A percentile compares a stretch with the other conserved stretches of the same genome.
These are phyloP conservation scores for Ogataea hybrid DNA, from an alignment of 1,139 yeast species.

Conservation along the genomic window DNA sequence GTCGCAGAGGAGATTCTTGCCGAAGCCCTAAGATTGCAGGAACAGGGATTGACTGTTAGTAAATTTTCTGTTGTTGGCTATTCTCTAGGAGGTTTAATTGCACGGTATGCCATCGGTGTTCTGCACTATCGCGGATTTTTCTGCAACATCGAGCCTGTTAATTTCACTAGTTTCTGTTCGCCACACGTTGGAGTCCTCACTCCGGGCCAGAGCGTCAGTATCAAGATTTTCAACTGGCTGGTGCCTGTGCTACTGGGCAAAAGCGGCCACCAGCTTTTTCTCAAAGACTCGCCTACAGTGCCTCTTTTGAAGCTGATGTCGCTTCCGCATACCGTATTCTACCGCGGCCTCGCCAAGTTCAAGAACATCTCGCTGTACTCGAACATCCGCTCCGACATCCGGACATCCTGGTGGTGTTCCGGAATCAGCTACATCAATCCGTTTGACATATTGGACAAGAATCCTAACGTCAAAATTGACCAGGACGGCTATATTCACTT, in stretches of 20 bases:
- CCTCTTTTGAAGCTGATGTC: constrained; percentile 63
- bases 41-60: constrained; percentile 30
- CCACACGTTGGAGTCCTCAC: constrained; percentile 82
- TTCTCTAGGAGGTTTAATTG: constrained; percentile 78
- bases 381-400: constrained; percentile 71
- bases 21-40: constrained; percentile 40
- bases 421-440: constrained; percentile 69
- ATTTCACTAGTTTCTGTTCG: constrained; percentile 71
- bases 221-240: constrained; percentile 48
- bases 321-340: constrained; percentile 57
- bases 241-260: constrained; percentile 66
- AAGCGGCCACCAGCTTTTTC: constrained; percentile 70
- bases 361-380: constrained; percentile 59
- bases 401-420: constrained; percentile 82
- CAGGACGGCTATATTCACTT: constrained; percentile 34
- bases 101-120: constrained; percentile 75
- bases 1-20: constrained; percentile 64
- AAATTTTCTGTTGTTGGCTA: constrained; percentile 75
- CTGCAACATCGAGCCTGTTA: constrained; percentile 41
- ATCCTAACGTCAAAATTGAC: constrained; percentile 29
- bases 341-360: constrained; percentile 52
- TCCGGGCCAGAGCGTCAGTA: constrained; percentile 49
- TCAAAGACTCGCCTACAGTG: constrained; percentile 43
- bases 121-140: constrained; percentile 55
- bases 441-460: constrained; percentile 38